Evolutionary conservation across 1,139 yeast genomes (phyloP), one percentile per base, ranked within the genome.

Genomic region (Yamadazyma mexicana): DNA sequence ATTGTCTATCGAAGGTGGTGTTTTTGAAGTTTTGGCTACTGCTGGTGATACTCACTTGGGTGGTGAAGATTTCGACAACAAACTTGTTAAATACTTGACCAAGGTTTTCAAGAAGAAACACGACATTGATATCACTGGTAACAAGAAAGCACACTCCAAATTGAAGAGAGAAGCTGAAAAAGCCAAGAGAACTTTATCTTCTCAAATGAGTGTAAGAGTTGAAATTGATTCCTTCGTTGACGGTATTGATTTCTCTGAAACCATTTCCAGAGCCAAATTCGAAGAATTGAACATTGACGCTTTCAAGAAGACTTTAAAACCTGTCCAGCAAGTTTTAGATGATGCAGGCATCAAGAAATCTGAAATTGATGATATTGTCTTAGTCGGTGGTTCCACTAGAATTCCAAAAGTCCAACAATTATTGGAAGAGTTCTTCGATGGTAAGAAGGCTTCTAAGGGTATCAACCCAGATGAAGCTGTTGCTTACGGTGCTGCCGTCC

Each of bases 371-470:
- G 97, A 89, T 62, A 87, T 89, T 64, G 97, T 89, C 34, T 77
- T 89, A 44, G 97, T 89, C 56, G 97, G 97, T 76, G 97, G 97
- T 71, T 89, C 97, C 35, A 89, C 97, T 46, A 88, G 97, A 81
- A 89, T 89, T 74, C 97, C 97, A 70, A 89, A 88, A 77, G 96
- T 89, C 52, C 96, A 87, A 75, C 86, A 86, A 68, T 77, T 89
- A 56, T 77, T 89, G 52, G 95, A 89, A 70, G 77, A 79, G 52
- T 88, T 72, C 79, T 89, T 89, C 68, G 84, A 84, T 62, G 95
- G 95, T 58, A 89, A 89, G 79, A 86, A 88, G 73, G 92, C 95
- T 42, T 83, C 95, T 52, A 88, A 87, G 78, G 95, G 96, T 72
- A 88, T 89, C 61, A 89, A 89, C 75, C 97, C 97, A 45, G 97